A percentile compares a stretch with the other conserved stretches of the same genome.
Conservation (phyloP, 176 grass and related monocot species). For the Olyra latifolia region DNA sequence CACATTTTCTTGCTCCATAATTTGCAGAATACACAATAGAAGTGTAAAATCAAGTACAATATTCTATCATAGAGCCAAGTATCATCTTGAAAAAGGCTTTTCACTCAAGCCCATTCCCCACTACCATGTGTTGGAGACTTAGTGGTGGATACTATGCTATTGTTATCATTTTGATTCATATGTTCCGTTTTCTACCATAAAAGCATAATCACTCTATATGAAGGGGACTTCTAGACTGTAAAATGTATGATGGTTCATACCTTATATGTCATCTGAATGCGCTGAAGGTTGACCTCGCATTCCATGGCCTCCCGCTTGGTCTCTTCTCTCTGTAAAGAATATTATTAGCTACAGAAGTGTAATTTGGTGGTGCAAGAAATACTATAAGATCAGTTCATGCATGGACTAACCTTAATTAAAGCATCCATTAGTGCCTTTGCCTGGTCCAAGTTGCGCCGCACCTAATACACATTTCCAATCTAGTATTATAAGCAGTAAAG, state of each 20-base stretch:
- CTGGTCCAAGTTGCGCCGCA: conserved; percentile 90
- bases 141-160: background rate
- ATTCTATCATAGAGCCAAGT: background rate
- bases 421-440: conserved; percentile 85
- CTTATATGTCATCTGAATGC: conserved; percentile 91
- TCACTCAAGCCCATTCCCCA: conserved; percentile 12
- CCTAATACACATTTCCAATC: conserved; percentile 61
- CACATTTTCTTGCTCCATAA: background rate
- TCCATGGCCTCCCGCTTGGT: conserved; percentile 80
- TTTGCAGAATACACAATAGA: conserved; percentile 6
- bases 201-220: background rate
- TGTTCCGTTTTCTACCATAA: background rate
- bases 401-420: conserved; percentile 80
- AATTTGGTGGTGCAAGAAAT: conserved; percentile 13
- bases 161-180: background rate
- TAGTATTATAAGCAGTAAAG: conserved; percentile 32
- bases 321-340: conserved; percentile 83
- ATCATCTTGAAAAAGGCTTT: conserved; percentile 14
- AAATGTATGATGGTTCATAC: conserved; percentile 33
- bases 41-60: background rate
- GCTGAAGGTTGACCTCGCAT: conserved; percentile 81
- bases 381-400: conserved; percentile 9
- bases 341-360: conserved; percentile 14
- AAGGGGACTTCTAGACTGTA: conserved; percentile 8
- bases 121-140: background rate